Evolutionary conservation across 805 yeast genomes (phyloP).

Genomic region (Groenewaldozyma salmanticensis): DNA sequence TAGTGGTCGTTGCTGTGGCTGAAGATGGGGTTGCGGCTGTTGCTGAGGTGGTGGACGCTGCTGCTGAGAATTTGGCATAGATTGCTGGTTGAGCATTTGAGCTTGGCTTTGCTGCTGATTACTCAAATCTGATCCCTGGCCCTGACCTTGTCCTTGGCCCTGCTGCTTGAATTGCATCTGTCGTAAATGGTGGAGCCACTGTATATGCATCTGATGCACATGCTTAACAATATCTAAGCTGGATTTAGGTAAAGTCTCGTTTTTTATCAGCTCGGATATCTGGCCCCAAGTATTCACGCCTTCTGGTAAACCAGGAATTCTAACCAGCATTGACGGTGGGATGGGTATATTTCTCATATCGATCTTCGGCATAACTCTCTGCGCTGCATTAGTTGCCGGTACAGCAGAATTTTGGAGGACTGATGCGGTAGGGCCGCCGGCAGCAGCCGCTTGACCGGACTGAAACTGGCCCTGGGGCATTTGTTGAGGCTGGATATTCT

Average conservation of each 20-base stretch:
- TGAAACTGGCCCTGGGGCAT: slow-evolving; percentile 11
- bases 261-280: slow-evolving; percentile 52
- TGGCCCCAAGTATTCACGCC: slow-evolving; percentile 76
- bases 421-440: slow-evolving; percentile 15
- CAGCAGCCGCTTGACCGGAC: slow-evolving; percentile 14
- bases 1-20: slow-evolving; percentile 1
- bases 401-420: slow-evolving; percentile 26
- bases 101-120: slow-evolving; percentile 1
- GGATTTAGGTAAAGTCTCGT: slow-evolving; percentile 48
- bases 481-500: slow-evolving; percentile 10
- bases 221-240: slow-evolving; percentile 52
- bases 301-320: slow-evolving; percentile 69
- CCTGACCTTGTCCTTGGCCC: slow-evolving; percentile 4
- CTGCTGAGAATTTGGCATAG: slow-evolving; percentile 1
- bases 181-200: slow-evolving; percentile 16
- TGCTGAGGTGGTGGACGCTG: background rate
- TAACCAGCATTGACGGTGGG: slow-evolving; percentile 54
- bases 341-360: slow-evolving; percentile 55
- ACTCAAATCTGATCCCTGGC: too few relatives aligned
- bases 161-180: slow-evolving; percentile 10
- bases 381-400: slow-evolving; percentile 22
- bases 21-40: slow-evolving; percentile 1
- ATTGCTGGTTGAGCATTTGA: background rate
- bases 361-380: slow-evolving; percentile 5
- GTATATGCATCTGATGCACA: slow-evolving; percentile 40